phyloP scores from a whole-genome alignment of 768 basidiomycete species.

The Kwoniella sp. region DNA sequence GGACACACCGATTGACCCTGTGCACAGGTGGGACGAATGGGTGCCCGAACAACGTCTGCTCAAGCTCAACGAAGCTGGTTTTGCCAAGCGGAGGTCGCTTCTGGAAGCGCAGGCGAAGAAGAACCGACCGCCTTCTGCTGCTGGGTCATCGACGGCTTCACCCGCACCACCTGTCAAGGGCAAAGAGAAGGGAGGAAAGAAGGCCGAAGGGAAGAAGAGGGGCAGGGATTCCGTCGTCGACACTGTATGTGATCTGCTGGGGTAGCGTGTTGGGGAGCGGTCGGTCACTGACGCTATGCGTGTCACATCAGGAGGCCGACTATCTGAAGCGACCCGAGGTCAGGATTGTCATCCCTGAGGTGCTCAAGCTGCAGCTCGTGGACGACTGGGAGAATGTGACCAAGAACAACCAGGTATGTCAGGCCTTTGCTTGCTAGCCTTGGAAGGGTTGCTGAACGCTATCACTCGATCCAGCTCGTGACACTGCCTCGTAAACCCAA shows the following conservation, averaged over 20 bases:
- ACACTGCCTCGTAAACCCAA: slow-evolving; percentile 73
- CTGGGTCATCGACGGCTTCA: slow-evolving; percentile 19
- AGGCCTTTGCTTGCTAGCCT: background rate
- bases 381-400: slow-evolving; percentile 98
- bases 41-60: slow-evolving; percentile 74
- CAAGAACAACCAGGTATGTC: slow-evolving; percentile 76
- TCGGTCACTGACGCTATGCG: too few relatives aligned
- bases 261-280: too few relatives aligned
- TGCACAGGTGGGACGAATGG: slow-evolving; percentile 90
- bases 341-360: slow-evolving; percentile 82
- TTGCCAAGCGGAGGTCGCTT: slow-evolving; percentile 71
- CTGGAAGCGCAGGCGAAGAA: slow-evolving; percentile 51
- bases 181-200: slow-evolving; percentile 46
- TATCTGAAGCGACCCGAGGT: slow-evolving; percentile 75
- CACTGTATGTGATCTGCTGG: slow-evolving; percentile 38
- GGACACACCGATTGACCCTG: too few relatives aligned
- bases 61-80: slow-evolving; percentile 76
- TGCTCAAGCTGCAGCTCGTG: slow-evolving; percentile 80
- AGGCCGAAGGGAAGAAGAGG: slow-evolving; percentile 63
- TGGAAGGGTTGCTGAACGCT: background rate
- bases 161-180: slow-evolving; percentile 21
- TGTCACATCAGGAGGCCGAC: slow-evolving; percentile 61
- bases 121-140: slow-evolving; percentile 50
- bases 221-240: slow-evolving; percentile 41
- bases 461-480: slow-evolving; percentile 61